A percentile compares a stretch with the other conserved stretches of the same genome.
Evolutionary conservation across 768 basidiomycete species (phyloP).

Genomic region (Obba rivulosa): DNA sequence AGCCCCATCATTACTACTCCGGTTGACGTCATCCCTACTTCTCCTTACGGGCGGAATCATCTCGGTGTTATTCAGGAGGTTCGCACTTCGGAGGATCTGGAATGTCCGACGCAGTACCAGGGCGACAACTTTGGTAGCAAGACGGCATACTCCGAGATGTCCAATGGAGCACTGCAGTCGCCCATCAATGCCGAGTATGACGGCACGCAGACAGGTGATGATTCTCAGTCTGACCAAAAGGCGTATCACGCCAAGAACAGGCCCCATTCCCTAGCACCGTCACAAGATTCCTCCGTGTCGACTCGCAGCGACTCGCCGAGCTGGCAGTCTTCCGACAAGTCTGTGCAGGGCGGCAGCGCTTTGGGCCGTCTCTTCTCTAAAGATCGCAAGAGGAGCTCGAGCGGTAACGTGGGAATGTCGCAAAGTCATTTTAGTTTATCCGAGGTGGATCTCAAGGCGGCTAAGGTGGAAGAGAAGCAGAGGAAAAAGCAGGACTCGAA

Average conservation of each 20-base stretch:
- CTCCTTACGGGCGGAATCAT: conserved; percentile 10
- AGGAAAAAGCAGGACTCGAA: conserved; percentile 6
- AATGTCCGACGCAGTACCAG: conserved; percentile 1
- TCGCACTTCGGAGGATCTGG: conserved; percentile 13
- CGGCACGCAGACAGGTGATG: not conserved
- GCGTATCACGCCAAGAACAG: no score
- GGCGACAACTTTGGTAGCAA: not conserved
- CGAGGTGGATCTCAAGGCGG: conserved; percentile 9
- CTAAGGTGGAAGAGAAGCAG: conserved; percentile 12
- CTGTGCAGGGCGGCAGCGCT: not conserved
- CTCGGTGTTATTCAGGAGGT: conserved; percentile 38
- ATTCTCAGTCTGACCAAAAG: no score
- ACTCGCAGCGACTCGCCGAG: no score
- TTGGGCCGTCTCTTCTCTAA: not conserved
- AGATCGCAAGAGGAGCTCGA: conserved; percentile 5
- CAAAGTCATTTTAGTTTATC: conserved; percentile 9
- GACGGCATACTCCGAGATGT: not conserved
- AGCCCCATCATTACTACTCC: conserved; percentile 31
- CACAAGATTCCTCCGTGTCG: no score
- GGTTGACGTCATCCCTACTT: conserved; percentile 19
- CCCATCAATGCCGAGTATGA: not conserved
- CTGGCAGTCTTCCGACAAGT: not conserved
- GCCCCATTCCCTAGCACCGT: no score
- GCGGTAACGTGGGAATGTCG: conserved; percentile 6
- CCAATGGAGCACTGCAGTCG: not conserved